Evolutionary conservation across 306 rosid species (phyloP).

Genomic region (Pyrus communis): DNA sequence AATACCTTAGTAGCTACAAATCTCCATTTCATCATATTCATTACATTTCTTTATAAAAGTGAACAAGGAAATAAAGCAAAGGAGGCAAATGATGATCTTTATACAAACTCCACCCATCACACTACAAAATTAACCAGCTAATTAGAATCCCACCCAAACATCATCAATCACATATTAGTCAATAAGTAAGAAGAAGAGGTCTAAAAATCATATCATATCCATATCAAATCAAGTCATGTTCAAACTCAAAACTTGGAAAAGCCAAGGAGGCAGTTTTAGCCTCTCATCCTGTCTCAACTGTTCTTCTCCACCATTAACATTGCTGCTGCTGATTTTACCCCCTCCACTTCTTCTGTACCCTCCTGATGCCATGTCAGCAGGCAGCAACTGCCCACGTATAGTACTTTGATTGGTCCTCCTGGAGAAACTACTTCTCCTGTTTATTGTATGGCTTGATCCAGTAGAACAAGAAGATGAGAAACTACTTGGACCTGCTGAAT

Average conservation of each 20-base stretch:
- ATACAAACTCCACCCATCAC: constrained; percentile 36
- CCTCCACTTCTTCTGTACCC: constrained; percentile 24
- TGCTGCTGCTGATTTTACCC: constrained; percentile 14
- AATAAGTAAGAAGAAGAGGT: constrained; percentile 7
- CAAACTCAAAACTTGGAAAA: constrained; percentile 59
- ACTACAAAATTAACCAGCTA: constrained; percentile 1
- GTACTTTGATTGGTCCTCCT: constrained; percentile 18
- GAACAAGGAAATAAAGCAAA: not conserved
- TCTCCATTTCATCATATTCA: not conserved
- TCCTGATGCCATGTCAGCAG: constrained; percentile 17
- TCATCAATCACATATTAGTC: constrained; percentile 44
- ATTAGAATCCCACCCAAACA: constrained; percentile 15
- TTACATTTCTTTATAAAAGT: not conserved
- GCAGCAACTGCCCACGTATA: constrained; percentile 17
- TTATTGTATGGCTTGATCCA: constrained; percentile 60
- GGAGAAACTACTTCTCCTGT: constrained; percentile 28
- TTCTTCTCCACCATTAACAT: constrained; percentile 29
- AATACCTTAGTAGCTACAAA: not conserved
- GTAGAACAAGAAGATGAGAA: constrained; percentile 60
- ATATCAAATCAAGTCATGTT: constrained; percentile 35
- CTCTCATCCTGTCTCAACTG: constrained; percentile 42
- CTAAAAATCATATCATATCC: constrained; percentile 13
- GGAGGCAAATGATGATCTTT: constrained; percentile 8
- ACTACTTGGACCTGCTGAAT: constrained; percentile 36
- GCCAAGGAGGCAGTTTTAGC: constrained; percentile 58